Conservation (phyloP, 192 early-diverging fungal genomes). For the Linnemannia schmuckeri region DNA sequence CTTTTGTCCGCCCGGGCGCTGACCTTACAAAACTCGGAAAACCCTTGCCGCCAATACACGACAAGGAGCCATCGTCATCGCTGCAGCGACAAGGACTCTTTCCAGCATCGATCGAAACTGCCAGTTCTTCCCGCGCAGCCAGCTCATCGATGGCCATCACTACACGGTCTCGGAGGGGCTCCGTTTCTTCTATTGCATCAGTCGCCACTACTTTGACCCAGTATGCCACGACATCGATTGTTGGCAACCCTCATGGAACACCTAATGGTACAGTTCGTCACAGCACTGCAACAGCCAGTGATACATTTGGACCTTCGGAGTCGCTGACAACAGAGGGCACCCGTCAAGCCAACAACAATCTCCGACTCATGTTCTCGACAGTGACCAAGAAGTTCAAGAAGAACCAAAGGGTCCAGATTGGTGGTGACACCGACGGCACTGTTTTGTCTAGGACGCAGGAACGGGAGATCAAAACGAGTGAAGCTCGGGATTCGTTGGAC, state of each 20-base stretch:
- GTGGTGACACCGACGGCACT: constrained; percentile 24
- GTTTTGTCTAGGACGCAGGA: constrained; percentile 42
- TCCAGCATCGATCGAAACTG: constrained; percentile 28
- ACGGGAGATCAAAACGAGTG: constrained; percentile 39
- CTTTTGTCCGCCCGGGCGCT: constrained; percentile 47
- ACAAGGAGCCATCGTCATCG: constrained; percentile 10
- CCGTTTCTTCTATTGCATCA: constrained; percentile 49
- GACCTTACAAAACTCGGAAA: constrained; percentile 50
- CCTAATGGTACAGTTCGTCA: constrained; percentile 26
- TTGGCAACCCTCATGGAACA: constrained; percentile 24
- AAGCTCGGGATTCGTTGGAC: constrained; percentile 26
- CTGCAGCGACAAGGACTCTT: constrained; percentile 21
- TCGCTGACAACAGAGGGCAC: constrained; percentile 19
- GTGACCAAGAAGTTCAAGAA: constrained; percentile 65
- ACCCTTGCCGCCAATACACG: constrained; percentile 36
- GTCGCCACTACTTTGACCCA: constrained; percentile 45
- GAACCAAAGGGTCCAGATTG: constrained; percentile 43
- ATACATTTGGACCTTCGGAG: constrained; percentile 16
- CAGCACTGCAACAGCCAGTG: constrained; percentile 1
- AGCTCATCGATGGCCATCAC: constrained; percentile 42
- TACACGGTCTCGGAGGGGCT: constrained; percentile 45
- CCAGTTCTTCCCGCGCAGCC: constrained; percentile 29
- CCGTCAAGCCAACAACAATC: constrained; percentile 53
- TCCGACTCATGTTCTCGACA: constrained; percentile 62
- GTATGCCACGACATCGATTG: constrained; percentile 50